phyloP scores from a whole-genome alignment of 495 filamentous ascomycete species.

The Penicillium simplicissimum region DNA sequence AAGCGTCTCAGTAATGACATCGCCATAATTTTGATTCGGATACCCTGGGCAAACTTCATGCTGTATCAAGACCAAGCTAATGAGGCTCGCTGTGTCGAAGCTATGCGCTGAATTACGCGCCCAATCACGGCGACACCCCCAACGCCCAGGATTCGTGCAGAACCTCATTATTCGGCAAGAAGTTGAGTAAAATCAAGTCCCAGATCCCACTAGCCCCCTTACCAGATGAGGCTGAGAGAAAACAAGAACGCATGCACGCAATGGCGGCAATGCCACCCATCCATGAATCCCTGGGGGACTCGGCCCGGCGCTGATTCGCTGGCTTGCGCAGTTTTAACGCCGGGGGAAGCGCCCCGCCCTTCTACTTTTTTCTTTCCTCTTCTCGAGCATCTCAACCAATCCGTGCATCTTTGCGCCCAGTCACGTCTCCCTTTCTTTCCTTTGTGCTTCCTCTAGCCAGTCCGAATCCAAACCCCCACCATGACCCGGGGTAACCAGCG shows the following conservation, averaged over 20 bases:
- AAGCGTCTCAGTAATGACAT: neutral
- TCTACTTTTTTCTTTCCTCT: constrained; percentile 10
- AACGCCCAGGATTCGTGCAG: constrained; percentile 11
- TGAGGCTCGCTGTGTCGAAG: neutral
- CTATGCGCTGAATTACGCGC: constrained; percentile 10
- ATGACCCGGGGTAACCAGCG: constrained; percentile 96
- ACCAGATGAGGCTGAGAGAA: constrained; percentile 1
- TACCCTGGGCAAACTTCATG: neutral
- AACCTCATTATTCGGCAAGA: neutral
- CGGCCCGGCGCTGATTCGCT: constrained; percentile 6
- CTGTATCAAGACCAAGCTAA: neutral
- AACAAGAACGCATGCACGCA: neutral
- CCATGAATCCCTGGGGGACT: neutral
- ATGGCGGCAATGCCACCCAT: neutral
- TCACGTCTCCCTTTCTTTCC: neutral
- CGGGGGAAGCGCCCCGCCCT: constrained; percentile 8
- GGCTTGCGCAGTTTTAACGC: neutral
- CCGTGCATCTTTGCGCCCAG: neutral
- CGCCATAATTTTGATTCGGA: neutral
- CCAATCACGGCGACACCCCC: constrained; percentile 17
- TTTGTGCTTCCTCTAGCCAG: constrained; percentile 5
- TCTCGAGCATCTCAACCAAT: neutral
- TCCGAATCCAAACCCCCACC: constrained; percentile 19
- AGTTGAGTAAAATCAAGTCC: neutral
- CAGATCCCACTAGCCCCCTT: neutral